phyloP scores from a whole-genome alignment of 2,329 filamentous ascomycete genomes.

The Didymella lethalis region DNA sequence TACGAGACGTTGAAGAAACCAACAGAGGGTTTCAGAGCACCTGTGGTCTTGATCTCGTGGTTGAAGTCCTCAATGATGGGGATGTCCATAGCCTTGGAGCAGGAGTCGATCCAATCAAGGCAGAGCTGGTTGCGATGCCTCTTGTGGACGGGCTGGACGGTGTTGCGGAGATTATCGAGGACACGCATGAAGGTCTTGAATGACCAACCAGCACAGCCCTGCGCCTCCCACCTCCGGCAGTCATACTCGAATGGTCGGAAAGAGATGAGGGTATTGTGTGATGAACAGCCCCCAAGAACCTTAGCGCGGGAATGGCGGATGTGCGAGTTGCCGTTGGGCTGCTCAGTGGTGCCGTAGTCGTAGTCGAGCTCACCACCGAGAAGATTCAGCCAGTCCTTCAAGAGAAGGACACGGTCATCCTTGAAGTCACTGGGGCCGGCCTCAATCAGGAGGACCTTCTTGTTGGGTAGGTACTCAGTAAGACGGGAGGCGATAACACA shows the following conservation, averaged over 20 bases:
- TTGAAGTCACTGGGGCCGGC: conserved; percentile 88
- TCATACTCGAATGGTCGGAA: conserved; percentile 93
- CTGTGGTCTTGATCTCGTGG: conserved; percentile 76
- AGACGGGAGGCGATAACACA: conserved; percentile 84
- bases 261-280: conserved; percentile 92
- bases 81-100: conserved; percentile 79
- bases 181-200: conserved; percentile 85
- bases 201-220: conserved; percentile 85
- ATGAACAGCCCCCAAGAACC: conserved; percentile 90
- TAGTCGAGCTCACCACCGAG: conserved; percentile 88
- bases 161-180: conserved; percentile 85
- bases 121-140: conserved; percentile 90
- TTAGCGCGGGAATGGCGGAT: conserved; percentile 93
- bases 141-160: conserved; percentile 85
- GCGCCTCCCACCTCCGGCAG: conserved; percentile 80
- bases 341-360: conserved; percentile 87
- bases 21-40: conserved; percentile 76
- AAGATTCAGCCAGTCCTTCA: conserved; percentile 86
- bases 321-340: conserved; percentile 89
- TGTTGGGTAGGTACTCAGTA: conserved; percentile 82
- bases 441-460: conserved; percentile 83
- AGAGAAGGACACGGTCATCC: conserved; percentile 83
- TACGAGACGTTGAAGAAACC: conserved; percentile 93
- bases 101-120: conserved; percentile 86
- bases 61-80: conserved; percentile 88